Evolutionary conservation across 2,329 filamentous ascomycete species (phyloP).

Genomic region (Ploettnerulaceae sp.): DNA sequence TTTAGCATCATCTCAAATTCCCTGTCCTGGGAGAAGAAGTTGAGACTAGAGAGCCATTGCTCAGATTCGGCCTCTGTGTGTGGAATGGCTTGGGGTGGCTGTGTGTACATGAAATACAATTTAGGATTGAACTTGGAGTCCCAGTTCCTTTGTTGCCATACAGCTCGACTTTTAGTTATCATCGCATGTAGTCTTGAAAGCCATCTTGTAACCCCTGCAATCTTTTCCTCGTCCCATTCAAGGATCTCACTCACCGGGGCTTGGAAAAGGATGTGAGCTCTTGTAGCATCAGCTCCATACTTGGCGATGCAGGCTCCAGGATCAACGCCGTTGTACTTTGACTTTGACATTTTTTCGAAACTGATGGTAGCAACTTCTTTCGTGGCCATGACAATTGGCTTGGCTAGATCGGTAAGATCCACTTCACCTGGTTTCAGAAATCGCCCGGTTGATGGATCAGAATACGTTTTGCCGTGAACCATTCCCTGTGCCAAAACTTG

Average conservation of each 20-base stretch:
- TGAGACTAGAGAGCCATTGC: too few relatives aligned
- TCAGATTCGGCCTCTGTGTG: neutral
- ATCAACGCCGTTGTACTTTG: slow-evolving; percentile 87
- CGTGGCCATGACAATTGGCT: slow-evolving; percentile 58
- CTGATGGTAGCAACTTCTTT: slow-evolving; percentile 55
- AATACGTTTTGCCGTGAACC: slow-evolving; percentile 84
- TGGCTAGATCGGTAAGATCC: slow-evolving; percentile 51
- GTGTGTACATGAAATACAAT: neutral
- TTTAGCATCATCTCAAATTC: neutral
- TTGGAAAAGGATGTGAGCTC: slow-evolving; percentile 85
- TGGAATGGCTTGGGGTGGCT: neutral
- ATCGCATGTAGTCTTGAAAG: slow-evolving; percentile 52
- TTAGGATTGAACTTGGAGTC: neutral
- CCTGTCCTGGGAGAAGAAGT: neutral
- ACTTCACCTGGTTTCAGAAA: slow-evolving; percentile 76
- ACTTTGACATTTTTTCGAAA: slow-evolving; percentile 94
- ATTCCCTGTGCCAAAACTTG: slow-evolving; percentile 85
- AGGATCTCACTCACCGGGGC: slow-evolving; percentile 79
- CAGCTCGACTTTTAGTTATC: neutral
- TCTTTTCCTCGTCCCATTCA: slow-evolving; percentile 83
- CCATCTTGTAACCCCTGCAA: slow-evolving; percentile 78
- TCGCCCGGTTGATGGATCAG: slow-evolving; percentile 66
- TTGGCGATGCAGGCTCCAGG: slow-evolving; percentile 65
- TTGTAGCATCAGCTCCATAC: slow-evolving; percentile 77
- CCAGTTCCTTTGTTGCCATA: neutral